Percentiles rank a stretch among this genome's conserved stretches.
Conservation (phyloP, 345 rosid genomes). For the Eucalyptus victrix region DNA sequence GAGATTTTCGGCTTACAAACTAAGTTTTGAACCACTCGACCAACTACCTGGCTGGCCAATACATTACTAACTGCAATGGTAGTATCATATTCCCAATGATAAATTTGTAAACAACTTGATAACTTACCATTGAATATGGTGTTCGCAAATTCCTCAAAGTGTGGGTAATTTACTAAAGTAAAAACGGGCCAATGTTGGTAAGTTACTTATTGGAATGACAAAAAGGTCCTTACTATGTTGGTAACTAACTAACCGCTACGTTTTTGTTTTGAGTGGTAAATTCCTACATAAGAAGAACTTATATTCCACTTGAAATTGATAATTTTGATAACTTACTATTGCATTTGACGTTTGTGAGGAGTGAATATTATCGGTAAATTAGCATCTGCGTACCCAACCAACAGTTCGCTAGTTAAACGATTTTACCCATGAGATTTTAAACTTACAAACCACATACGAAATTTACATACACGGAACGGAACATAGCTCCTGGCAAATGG, state of each 20-base stretch:
- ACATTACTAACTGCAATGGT: not conserved
- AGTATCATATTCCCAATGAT: not conserved
- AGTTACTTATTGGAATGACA: not conserved
- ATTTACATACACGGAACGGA: not conserved
- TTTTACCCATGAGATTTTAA: not conserved
- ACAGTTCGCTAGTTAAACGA: not conserved
- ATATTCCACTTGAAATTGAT: not conserved
- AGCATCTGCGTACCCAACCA: not conserved
- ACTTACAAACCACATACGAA: not conserved
- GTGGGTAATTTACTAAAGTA: not conserved
- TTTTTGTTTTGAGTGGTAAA: not conserved
- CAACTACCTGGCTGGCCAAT: not conserved
- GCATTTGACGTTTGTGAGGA: not conserved
- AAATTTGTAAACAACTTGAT: not conserved
- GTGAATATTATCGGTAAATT: not conserved
- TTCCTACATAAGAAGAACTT: not conserved
- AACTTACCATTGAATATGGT: not conserved
- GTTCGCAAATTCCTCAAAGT: not conserved
- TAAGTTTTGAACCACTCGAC: not conserved
- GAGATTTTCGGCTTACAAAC: not conserved
- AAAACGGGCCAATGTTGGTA: not conserved
- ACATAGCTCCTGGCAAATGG: not conserved
- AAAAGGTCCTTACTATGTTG: not conserved
- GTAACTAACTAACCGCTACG: not conserved
- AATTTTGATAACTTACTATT: not conserved